A percentile compares a stretch with the other conserved stretches of the same genome.
Evolutionary conservation across 176 grass and related monocot genomes (phyloP).

Genomic region (Dactylis glomerata): DNA sequence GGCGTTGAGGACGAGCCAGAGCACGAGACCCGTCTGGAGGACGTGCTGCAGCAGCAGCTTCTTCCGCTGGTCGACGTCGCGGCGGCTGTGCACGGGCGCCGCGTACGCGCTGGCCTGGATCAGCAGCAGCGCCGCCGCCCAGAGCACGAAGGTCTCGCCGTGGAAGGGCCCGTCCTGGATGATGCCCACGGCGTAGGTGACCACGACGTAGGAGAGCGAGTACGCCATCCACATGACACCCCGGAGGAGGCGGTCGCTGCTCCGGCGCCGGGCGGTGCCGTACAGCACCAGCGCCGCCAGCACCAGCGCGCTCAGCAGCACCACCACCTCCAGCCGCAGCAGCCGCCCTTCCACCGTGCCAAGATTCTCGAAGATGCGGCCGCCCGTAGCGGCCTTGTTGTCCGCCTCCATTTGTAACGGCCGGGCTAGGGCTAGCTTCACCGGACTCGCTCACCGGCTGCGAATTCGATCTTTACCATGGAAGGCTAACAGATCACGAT

Average conservation of each 20-base stretch:
- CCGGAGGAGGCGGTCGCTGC: constrained; percentile 49
- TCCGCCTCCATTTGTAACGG: background rate
- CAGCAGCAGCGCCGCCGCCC: constrained; percentile 46
- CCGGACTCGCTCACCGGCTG: background rate
- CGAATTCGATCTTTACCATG: background rate
- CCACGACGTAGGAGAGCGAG: constrained; percentile 52
- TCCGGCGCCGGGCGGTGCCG: constrained; percentile 21
- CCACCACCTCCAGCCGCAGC: constrained; percentile 46
- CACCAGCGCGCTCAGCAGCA: constrained; percentile 46
- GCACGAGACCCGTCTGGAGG: constrained; percentile 43
- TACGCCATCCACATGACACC: constrained; percentile 54
- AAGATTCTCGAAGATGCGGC: constrained; percentile 29
- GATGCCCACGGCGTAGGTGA: constrained; percentile 54
- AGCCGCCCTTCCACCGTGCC: constrained; percentile 28
- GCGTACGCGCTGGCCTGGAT: constrained; percentile 46
- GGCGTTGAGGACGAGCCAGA: constrained; percentile 36
- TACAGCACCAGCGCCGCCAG: constrained; percentile 45
- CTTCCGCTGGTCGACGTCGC: constrained; percentile 50
- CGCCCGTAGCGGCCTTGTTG: background rate
- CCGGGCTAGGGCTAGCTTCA: background rate
- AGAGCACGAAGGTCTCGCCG: constrained; percentile 57
- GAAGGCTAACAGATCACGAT: background rate
- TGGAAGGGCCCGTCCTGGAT: constrained; percentile 53
- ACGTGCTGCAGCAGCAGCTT: constrained; percentile 57
- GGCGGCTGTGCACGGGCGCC: constrained; percentile 43